Evolutionary conservation across 106 monocot genomes (phyloP).

Genomic region (Triglochin maritima): DNA sequence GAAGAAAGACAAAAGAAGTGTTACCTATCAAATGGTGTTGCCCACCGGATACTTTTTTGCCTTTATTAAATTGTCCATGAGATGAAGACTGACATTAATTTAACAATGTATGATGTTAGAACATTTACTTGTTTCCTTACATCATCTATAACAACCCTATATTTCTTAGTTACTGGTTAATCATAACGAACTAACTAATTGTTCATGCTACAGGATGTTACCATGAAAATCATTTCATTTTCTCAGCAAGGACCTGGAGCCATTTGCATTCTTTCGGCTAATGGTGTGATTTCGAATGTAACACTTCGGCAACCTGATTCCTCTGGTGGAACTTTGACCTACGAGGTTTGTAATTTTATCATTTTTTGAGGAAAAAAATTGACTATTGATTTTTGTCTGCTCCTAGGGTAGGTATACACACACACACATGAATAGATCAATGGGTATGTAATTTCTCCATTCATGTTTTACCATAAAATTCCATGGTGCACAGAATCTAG

Average conservation of each 20-base stretch:
- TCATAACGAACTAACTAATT: neutral
- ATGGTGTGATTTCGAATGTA: conserved; percentile 78
- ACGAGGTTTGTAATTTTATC: conserved; percentile 41
- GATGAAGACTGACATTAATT: too few relatives aligned
- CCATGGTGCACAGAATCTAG: too few relatives aligned
- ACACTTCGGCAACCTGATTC: conserved; percentile 84
- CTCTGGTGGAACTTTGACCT: conserved; percentile 76
- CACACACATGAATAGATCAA: neutral
- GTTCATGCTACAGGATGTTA: conserved; percentile 50
- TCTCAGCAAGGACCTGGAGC: conserved; percentile 50
- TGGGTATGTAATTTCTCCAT: too few relatives aligned
- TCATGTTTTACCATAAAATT: too few relatives aligned
- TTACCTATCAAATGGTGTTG: too few relatives aligned
- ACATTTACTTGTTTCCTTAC: too few relatives aligned
- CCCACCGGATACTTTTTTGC: too few relatives aligned
- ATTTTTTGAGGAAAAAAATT: neutral
- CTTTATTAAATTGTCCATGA: too few relatives aligned
- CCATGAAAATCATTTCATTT: conserved; percentile 85
- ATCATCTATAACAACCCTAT: too few relatives aligned
- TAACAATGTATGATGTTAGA: too few relatives aligned
- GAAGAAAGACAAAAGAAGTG: too few relatives aligned
- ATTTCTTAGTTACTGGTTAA: too few relatives aligned
- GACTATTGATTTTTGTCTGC: neutral
- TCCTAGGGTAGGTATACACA: neutral
- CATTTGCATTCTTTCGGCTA: conserved; percentile 75